Percentiles rank a stretch among this genome's conserved stretches.
These are phyloP conservation scores for Colletotrichum kahawae DNA, from an alignment of 2,329 filamentous ascomycete genomes.

Conservation along the genomic window DNA sequence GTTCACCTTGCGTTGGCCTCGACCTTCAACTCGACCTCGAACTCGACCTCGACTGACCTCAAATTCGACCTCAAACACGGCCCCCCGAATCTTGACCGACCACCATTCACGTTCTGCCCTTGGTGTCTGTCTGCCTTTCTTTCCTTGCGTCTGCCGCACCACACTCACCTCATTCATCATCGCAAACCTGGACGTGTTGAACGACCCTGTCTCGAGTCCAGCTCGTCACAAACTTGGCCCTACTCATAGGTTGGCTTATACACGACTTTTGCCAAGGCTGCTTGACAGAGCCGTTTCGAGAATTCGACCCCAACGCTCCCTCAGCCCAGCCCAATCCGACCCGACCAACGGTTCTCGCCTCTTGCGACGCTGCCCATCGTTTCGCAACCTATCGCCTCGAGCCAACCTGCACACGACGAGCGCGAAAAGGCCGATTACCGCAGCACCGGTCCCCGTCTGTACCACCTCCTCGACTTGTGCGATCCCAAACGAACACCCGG, in stretches of 20 bases:
- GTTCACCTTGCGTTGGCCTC: slow-evolving; percentile 1
- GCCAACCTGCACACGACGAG: slow-evolving; percentile 1
- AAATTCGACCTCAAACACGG: not conserved
- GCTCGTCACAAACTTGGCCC: not conserved
- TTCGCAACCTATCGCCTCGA: slow-evolving; percentile 1
- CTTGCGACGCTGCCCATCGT: slow-evolving; percentile 10
- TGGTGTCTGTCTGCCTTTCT: not conserved
- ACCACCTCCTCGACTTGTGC: slow-evolving; percentile 10
- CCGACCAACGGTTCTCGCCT: slow-evolving; percentile 20
- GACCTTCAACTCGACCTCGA: not conserved
- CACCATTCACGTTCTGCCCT: not conserved
- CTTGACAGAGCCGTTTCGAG: not conserved
- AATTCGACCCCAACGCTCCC: not conserved
- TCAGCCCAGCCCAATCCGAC: slow-evolving; percentile 4
- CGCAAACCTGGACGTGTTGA: not conserved
- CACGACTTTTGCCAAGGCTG: not conserved
- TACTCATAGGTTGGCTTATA: not conserved
- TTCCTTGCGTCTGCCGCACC: not conserved
- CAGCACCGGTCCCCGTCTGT: slow-evolving; percentile 11
- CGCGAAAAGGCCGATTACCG: slow-evolving; percentile 17
- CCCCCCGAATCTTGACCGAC: not conserved
- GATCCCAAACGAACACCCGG: not conserved
- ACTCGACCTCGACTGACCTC: not conserved
- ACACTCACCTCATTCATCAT: not conserved
- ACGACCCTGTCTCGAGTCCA: not conserved